Evolutionary conservation across 805 yeast genomes (phyloP), one percentile per base, ranked within the genome.

Genomic region (Torulaspora maleeae): DNA sequence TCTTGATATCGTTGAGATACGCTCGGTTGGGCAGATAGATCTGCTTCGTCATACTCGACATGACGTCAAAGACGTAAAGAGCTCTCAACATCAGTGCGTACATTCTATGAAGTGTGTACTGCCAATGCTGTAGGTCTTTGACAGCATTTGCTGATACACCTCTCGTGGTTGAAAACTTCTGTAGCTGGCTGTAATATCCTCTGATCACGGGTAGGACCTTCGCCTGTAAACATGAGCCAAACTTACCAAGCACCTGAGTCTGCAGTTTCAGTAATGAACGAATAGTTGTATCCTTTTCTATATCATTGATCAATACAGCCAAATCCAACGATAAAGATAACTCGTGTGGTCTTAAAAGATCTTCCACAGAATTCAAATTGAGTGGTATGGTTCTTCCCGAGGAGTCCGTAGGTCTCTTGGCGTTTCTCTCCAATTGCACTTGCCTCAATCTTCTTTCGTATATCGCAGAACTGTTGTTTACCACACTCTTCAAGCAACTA

Each of bases 21-120:
- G 20, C 16, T 39, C 45, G 52, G 40, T 60, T 62, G 1, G 68
- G 63, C 13, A 58, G 13, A 43, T 57, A 61, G 8, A 63, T 40
- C 36, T 62, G 65, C 36, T 62, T 58, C 8, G 51, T 29, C 13
- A 63, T 11, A 36, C 58, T 51, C 5, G 50, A 44, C 3, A 56
- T 43, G 25, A 59, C 49, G 25, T 52, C 48, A 1, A 52, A 28
- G 5, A 58, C 28, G 28, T 52, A 47, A 22, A 54, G 44, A 8
- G 51, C 45, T 29, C 61, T 50, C 7, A 61, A 44, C 2, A 60
- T 41, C 15, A 59, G 47, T 10, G 76, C 67, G 45, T 77, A 69
- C 3, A 77, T 61, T 46, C 75, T 65, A 52, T 79, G 83, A 33
- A 76, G 54, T 0, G 77, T 59, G 47, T 63, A 68, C n/a, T 63